Evolutionary conservation across 306 rosid species (phyloP), one percentile per base, ranked within the genome.

Genomic region (Delonix regia): DNA sequence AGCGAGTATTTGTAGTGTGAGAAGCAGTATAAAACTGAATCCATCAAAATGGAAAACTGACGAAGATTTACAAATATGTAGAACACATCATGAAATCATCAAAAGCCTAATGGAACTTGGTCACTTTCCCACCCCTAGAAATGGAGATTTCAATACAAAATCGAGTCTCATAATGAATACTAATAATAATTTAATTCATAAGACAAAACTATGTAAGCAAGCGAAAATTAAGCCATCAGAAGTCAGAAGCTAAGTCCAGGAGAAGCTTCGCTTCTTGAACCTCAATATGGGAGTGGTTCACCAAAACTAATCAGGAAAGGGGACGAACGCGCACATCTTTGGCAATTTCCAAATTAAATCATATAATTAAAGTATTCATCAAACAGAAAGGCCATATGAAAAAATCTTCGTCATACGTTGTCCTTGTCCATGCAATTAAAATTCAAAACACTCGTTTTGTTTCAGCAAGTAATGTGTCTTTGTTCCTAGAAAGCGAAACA

Each of bases 301-400:
- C 59, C 74, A 30, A 22, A 59, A 30, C 69, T 39, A 56, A 66
- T 66, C 82, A 64, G 8, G 36, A 56, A 62, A 60, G 10, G 13
- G 59, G 66, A 60, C 28, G 5, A 61, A 41, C 65, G 61, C 11
- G 39, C 36, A 25, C 13, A 51, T 15, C 27, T 12, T 1, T 18
- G 52, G 9, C 41, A 48, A 36, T 41, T 28, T 70, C 74, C 67
- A 39, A 27, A 12, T 57, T 48, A 30, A 59, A 22, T 18, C 74
- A 36, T 16, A 34, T 3, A 63, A 52, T 11, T 24, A 64, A 14
- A 42, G 14, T 16, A n/a, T 65, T 38, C 76, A 78, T 60, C 75
- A 69, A 67, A 69, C 57, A 66, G 60, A 67, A 72, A 65, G 30
- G 45, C 27, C 27, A 69, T 36, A 53, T 36, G 34, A 44, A 85